phyloP scores from a whole-genome alignment of 176 grass and related monocot genomes.

The Urochloa ruziziensis region DNA sequence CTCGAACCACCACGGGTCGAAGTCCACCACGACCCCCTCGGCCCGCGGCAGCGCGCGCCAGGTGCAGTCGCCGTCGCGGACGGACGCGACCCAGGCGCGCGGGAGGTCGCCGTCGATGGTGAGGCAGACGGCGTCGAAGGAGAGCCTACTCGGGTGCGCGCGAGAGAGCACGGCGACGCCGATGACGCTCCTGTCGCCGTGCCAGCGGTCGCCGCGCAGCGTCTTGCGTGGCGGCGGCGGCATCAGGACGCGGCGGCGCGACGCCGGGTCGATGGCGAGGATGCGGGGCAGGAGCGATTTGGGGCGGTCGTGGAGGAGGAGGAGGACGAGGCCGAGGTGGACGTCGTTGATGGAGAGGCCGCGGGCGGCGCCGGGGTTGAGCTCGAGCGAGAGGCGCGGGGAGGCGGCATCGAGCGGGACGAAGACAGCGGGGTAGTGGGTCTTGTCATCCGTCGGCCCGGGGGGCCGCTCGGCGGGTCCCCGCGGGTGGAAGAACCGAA shows the following conservation, averaged over 20 bases:
- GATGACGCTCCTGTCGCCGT: not conserved
- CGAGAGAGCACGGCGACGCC: slow-evolving; percentile 14
- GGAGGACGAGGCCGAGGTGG: slow-evolving; percentile 17
- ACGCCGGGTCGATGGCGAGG: not conserved
- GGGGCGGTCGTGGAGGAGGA: not conserved
- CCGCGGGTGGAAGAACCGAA: not conserved
- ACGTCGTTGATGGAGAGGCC: not conserved
- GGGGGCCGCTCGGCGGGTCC: not conserved
- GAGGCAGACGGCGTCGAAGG: slow-evolving; percentile 28
- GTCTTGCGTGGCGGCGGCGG: not conserved
- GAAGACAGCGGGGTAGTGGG: not conserved
- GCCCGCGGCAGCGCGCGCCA: not conserved
- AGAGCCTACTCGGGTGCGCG: not conserved
- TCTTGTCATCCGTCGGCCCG: not conserved
- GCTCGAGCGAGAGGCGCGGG: not conserved
- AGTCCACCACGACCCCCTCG: not conserved
- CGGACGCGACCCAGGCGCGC: slow-evolving; percentile 21
- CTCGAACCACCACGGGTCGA: slow-evolving; percentile 19
- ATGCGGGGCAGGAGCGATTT: not conserved
- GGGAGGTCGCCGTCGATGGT: not conserved
- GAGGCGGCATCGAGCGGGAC: not conserved
- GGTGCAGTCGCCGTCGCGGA: not conserved
- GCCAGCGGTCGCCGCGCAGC: not conserved
- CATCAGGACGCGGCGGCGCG: not conserved
- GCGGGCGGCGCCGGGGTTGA: not conserved